These are phyloP conservation scores for Nannochloropsis oceanica DNA, from an alignment of 108 stramenopile species.

Conservation along the genomic window DNA sequence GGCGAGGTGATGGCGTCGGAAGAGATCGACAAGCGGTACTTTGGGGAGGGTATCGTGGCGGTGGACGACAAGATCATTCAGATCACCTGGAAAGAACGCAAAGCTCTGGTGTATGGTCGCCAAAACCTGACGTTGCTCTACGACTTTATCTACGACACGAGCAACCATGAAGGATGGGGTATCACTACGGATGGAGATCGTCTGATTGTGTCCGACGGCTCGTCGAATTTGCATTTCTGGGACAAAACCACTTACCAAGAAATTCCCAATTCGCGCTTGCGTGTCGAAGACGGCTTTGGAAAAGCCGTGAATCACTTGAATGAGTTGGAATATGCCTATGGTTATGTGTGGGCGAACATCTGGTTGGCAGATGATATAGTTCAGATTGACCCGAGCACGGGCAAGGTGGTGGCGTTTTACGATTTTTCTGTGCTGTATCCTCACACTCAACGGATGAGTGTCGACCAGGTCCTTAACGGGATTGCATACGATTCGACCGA, in stretches of 20 bases:
- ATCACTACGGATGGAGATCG: constrained; percentile 20
- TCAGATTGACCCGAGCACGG: constrained; percentile 13
- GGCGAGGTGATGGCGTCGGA: constrained; percentile 5
- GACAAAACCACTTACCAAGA: not conserved
- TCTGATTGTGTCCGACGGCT: constrained; percentile 29
- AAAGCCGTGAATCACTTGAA: constrained; percentile 3
- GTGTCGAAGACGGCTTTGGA: not conserved
- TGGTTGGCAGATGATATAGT: constrained; percentile 26
- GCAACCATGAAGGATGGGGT: constrained; percentile 31
- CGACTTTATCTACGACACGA: not conserved
- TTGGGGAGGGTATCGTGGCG: constrained; percentile 38
- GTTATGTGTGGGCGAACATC: constrained; percentile 23
- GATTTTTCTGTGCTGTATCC: constrained; percentile 21
- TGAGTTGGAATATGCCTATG: constrained; percentile 26
- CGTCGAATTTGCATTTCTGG: constrained; percentile 6
- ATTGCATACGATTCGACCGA: constrained; percentile 26
- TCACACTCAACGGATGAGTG: not conserved
- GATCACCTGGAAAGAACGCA: not conserved
- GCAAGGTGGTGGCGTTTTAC: constrained; percentile 3
- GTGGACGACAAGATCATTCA: constrained; percentile 5
- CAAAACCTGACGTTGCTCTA: not conserved
- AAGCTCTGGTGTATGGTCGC: not conserved
- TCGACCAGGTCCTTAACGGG: constrained; percentile 23
- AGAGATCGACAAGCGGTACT: not conserved
- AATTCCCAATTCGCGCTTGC: not conserved